phyloP scores from a whole-genome alignment of 2,329 filamentous ascomycete genomes.

The Myriosclerotinia scirpicola region DNA sequence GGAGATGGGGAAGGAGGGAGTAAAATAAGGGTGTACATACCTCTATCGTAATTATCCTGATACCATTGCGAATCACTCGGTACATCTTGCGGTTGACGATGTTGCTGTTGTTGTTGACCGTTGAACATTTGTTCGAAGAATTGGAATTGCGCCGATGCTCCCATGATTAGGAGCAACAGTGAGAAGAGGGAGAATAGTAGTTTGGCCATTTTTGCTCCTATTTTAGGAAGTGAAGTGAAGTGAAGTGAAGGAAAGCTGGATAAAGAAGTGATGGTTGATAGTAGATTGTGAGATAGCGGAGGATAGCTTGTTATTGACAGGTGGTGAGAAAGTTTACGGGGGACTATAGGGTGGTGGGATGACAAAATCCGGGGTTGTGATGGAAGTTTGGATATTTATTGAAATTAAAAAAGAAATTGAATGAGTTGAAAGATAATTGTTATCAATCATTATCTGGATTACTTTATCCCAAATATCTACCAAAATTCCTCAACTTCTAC shows the following conservation, averaged over 20 bases:
- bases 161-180: constrained; percentile 58
- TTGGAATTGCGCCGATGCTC: constrained; percentile 77
- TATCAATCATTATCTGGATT: neutral
- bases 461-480: neutral
- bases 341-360: neutral
- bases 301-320: constrained; percentile 22
- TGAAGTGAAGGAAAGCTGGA: neutral
- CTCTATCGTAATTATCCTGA: constrained; percentile 64
- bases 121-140: constrained; percentile 99
- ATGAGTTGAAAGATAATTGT: too few relatives aligned
- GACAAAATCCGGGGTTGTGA: constrained; percentile 8
- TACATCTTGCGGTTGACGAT: constrained; percentile 67
- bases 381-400: neutral
- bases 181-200: constrained; percentile 48
- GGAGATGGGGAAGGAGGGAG: neutral
- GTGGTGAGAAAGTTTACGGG: constrained; percentile 21
- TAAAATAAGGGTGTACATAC: constrained; percentile 46
- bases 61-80: constrained; percentile 84
- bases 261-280: neutral
- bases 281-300: neutral
- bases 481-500: neutral
- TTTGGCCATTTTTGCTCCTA: constrained; percentile 33
- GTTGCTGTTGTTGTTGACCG: constrained; percentile 54
- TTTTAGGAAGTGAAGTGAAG: neutral
- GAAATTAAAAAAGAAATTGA: neutral